A percentile compares a stretch with the other conserved stretches of the same genome.
Evolutionary conservation across 352 stramenopile genomes (phyloP).

Genomic region (Phytophthora crassamura): DNA sequence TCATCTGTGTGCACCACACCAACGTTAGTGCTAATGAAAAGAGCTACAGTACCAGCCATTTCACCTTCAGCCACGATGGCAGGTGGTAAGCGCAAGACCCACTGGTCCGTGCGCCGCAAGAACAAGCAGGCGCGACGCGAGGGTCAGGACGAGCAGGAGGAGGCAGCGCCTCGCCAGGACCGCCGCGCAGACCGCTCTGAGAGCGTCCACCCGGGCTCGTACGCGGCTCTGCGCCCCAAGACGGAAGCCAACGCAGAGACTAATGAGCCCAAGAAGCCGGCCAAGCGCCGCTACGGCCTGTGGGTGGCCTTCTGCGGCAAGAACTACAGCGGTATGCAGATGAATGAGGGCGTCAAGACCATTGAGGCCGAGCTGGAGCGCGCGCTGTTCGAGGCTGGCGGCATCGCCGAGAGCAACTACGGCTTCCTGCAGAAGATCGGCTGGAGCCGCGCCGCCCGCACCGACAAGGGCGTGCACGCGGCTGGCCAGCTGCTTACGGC

Average conservation of each 20-base stretch:
- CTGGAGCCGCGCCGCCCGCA: slow-evolving; percentile 89
- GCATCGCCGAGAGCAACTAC: slow-evolving; percentile 90
- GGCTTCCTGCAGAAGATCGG: slow-evolving; percentile 92
- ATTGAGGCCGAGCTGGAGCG: slow-evolving; percentile 92
- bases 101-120: slow-evolving; percentile 80
- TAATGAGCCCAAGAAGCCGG: slow-evolving; percentile 45
- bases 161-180: slow-evolving; percentile 43
- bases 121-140: slow-evolving; percentile 67
- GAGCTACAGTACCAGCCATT: slow-evolving; percentile 36
- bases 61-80: slow-evolving; percentile 19
- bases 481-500: slow-evolving; percentile 84
- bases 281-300: slow-evolving; percentile 68
- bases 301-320: slow-evolving; percentile 91
- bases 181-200: slow-evolving; percentile 65
- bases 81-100: slow-evolving; percentile 70
- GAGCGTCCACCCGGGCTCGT: slow-evolving; percentile 76
- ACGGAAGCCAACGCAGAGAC: slow-evolving; percentile 3
- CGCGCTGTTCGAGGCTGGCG: slow-evolving; percentile 87
- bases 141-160: slow-evolving; percentile 26
- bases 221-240: slow-evolving; percentile 57
- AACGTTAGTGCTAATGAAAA: slow-evolving; percentile 17
- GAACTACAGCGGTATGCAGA: slow-evolving; percentile 91
- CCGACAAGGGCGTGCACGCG: slow-evolving; percentile 93
- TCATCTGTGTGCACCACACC: slow-evolving; percentile 20
- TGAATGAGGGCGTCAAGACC: slow-evolving; percentile 90